Conservation (phyloP, 179 eudicot genomes). For the Sideroxylon spinosum region DNA sequence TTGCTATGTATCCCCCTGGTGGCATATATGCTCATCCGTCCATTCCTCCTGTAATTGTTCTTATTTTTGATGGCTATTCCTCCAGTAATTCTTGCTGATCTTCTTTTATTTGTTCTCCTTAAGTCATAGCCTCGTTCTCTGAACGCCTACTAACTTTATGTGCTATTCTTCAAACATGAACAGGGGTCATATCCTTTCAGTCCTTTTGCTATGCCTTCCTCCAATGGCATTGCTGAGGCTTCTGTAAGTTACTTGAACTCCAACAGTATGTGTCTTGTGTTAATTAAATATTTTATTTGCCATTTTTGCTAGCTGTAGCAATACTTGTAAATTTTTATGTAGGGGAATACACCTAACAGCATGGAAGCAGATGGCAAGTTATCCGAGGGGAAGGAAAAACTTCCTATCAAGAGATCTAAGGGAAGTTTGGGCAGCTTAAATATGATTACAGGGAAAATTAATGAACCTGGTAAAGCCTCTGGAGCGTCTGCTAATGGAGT, state of each 20-base stretch:
- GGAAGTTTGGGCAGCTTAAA: slow-evolving; percentile 94
- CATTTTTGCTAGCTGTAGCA: background rate
- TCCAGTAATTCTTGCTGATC: slow-evolving; percentile 48
- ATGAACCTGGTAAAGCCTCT: slow-evolving; percentile 61
- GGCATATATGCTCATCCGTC: slow-evolving; percentile 94
- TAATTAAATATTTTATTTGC: background rate
- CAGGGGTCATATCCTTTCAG: slow-evolving; percentile 95
- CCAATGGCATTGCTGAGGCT: slow-evolving; percentile 83
- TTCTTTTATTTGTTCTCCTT: background rate
- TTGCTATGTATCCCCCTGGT: slow-evolving; percentile 99
- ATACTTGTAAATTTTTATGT: slow-evolving; percentile 20
- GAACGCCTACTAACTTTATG: slow-evolving; percentile 12
- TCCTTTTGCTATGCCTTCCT: slow-evolving; percentile 82
- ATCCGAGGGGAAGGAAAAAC: slow-evolving; percentile 87
- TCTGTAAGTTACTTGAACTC: slow-evolving; percentile 54
- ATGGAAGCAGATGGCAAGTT: slow-evolving; percentile 68
- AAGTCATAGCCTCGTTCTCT: slow-evolving; percentile 8
- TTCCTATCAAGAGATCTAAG: slow-evolving; percentile 89
- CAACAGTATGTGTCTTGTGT: background rate
- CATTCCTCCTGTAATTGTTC: slow-evolving; percentile 64
- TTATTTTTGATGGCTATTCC: slow-evolving; percentile 38
- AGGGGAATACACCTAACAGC: slow-evolving; percentile 64
- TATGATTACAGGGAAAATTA: slow-evolving; percentile 81
- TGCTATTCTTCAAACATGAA: slow-evolving; percentile 17
- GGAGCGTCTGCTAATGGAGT: slow-evolving; percentile 67